phyloP scores from a whole-genome alignment of 768 basidiomycete genomes.

The Hirschioporus abietinus region DNA sequence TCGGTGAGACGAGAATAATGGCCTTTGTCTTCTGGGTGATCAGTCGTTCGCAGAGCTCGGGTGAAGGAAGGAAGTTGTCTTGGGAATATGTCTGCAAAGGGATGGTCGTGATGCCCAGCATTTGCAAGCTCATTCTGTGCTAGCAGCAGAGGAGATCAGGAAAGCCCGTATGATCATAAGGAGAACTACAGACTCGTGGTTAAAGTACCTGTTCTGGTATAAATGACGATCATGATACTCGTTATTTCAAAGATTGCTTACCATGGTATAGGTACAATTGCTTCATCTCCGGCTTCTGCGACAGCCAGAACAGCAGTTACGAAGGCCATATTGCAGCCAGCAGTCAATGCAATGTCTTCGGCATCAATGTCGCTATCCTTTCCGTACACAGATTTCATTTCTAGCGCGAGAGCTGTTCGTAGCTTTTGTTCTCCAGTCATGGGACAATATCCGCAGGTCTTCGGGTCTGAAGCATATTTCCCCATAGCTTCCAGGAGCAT shows the following conservation, averaged over 20 bases:
- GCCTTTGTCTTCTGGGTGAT: slow-evolving; percentile 59
- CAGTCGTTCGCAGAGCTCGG: slow-evolving; percentile 40
- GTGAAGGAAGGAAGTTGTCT: slow-evolving; percentile 57
- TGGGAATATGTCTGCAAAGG: slow-evolving; percentile 45
- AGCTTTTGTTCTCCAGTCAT: slow-evolving; percentile 54
- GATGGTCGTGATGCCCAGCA: slow-evolving; percentile 56
- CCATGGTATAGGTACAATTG: slow-evolving; percentile 72
- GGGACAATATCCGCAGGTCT: slow-evolving; percentile 49
- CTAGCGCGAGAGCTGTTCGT: slow-evolving; percentile 46
- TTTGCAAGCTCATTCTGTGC: slow-evolving; percentile 57
- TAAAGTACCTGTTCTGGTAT: slow-evolving; percentile 51
- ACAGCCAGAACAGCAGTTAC: slow-evolving; percentile 54
- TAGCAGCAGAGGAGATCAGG: slow-evolving; percentile 6
- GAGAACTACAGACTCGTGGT: slow-evolving; percentile 44
- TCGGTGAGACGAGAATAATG: slow-evolving; percentile 72
- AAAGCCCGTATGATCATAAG: slow-evolving; percentile 6
- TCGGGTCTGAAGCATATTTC: slow-evolving; percentile 34
- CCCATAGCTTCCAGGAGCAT: slow-evolving; percentile 45
- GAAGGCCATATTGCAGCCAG: slow-evolving; percentile 74
- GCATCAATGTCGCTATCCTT: slow-evolving; percentile 37
- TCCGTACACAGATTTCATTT: slow-evolving; percentile 61
- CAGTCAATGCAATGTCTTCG: slow-evolving; percentile 62
- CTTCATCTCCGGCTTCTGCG: slow-evolving; percentile 64
- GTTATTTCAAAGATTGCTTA: slow-evolving; percentile 19
- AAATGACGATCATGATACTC: neutral